A percentile compares a stretch with the other conserved stretches of the same genome.
Evolutionary conservation across 345 rosid genomes (phyloP).

Genomic region (Pelargonium nanum): DNA sequence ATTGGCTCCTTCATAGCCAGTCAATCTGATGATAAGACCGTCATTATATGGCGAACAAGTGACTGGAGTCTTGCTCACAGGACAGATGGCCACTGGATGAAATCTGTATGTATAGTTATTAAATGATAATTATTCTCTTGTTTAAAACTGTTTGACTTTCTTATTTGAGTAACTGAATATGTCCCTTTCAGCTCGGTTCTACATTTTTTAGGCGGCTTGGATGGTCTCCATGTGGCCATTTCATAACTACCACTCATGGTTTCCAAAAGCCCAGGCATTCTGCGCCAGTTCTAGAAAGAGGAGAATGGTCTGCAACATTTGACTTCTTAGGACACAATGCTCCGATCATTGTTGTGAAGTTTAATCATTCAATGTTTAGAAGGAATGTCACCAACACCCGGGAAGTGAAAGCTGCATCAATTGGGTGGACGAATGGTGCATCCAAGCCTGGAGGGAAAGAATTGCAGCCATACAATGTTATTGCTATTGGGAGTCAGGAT

Average conservation of each 20-base stretch:
- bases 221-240: constrained; percentile 99
- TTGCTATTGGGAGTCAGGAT: constrained; percentile 99
- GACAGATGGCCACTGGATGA: constrained; percentile 95
- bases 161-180: constrained; percentile 20
- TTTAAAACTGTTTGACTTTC: constrained; percentile 4
- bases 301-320: constrained; percentile 95
- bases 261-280: constrained; percentile 99
- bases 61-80: constrained; percentile 96
- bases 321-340: constrained; percentile 99
- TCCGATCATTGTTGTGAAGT: constrained; percentile 88
- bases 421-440: constrained; percentile 84
- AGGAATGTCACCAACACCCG: constrained; percentile 38
- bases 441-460: constrained; percentile 76
- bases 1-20: constrained; percentile 95
- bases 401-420: constrained; percentile 41
- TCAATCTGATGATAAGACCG: constrained; percentile 98
- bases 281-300: constrained; percentile 97
- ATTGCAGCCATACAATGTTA: constrained; percentile 76
- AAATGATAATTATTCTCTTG: constrained; percentile 1
- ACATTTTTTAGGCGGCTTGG: constrained; percentile 99
- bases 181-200: constrained; percentile 70
- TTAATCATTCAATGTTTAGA: constrained; percentile 92
- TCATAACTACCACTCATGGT: constrained; percentile 94
- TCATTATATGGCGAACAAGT: constrained; percentile 95
- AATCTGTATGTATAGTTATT: constrained; percentile 56